Conservation (phyloP, 164 flowering plant species). For the Hamamelis virginiana region DNA sequence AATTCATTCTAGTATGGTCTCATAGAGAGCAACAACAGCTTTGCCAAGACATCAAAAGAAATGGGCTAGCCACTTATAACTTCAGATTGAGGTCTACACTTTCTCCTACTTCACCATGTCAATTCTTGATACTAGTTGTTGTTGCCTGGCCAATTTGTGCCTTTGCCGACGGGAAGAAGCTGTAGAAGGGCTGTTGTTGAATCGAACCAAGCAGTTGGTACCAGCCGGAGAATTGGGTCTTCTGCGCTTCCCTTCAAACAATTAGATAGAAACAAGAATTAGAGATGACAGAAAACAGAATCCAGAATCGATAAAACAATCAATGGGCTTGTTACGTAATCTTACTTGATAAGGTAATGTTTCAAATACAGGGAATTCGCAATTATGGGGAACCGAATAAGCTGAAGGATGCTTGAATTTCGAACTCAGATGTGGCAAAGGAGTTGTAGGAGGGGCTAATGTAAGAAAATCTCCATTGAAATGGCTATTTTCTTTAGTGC, state of each 20-base stretch:
- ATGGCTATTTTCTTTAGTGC: conserved; percentile 19
- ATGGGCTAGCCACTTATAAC: conserved; percentile 17
- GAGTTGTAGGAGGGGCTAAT: conserved; percentile 29
- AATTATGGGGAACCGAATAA: conserved; percentile 12
- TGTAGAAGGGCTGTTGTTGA: conserved; percentile 24
- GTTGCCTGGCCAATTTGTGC: conserved; percentile 16
- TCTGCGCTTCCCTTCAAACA: conserved; percentile 16
- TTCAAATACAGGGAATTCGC: conserved; percentile 21
- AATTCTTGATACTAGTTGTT: conserved; percentile 1
- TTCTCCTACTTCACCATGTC: conserved; percentile 26
- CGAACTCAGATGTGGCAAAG: conserved; percentile 12
- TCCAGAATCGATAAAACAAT: neutral
- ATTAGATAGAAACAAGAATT: neutral
- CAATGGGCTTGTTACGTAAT: conserved; percentile 10
- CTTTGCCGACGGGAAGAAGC: conserved; percentile 39
- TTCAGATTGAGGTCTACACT: conserved; percentile 44
- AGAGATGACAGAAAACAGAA: neutral
- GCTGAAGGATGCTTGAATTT: conserved; percentile 25
- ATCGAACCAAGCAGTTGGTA: conserved; percentile 9
- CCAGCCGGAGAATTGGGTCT: conserved; percentile 14
- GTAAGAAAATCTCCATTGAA: conserved; percentile 38
- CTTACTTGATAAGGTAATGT: conserved; percentile 33
- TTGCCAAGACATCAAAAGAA: neutral
- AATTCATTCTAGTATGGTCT: neutral
- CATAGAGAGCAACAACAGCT: neutral